phyloP scores from a whole-genome alignment of 2,329 filamentous ascomycete genomes.

The Gnomoniopsis sp. region DNA sequence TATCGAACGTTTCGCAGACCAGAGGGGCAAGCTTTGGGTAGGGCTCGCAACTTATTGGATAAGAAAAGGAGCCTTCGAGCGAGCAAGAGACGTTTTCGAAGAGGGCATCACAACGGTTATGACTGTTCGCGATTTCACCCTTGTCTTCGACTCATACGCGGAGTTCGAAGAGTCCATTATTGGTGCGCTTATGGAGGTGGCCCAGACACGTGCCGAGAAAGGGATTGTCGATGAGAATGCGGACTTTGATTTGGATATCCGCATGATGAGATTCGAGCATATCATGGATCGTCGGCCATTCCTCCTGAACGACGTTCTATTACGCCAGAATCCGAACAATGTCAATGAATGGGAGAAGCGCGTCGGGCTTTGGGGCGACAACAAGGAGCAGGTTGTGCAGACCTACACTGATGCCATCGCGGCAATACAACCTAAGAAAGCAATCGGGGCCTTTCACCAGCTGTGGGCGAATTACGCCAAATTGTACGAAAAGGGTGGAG shows the following conservation, averaged over 20 bases:
- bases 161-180: slow-evolving; percentile 98
- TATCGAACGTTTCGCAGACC: slow-evolving; percentile 85
- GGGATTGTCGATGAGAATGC: slow-evolving; percentile 75
- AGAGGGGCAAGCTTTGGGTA: slow-evolving; percentile 91
- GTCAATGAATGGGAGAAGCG: slow-evolving; percentile 97
- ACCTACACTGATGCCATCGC: slow-evolving; percentile 95
- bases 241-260: slow-evolving; percentile 91
- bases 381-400: slow-evolving; percentile 84
- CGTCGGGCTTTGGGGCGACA: slow-evolving; percentile 92
- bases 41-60: slow-evolving; percentile 97
- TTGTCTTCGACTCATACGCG: slow-evolving; percentile 93
- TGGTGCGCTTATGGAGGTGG: slow-evolving; percentile 83
- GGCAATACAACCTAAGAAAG: slow-evolving; percentile 90
- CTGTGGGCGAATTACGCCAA: slow-evolving; percentile 97
- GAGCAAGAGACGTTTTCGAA: slow-evolving; percentile 88
- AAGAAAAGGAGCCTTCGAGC: slow-evolving; percentile 86
- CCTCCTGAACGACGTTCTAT: slow-evolving; percentile 89
- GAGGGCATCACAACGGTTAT: slow-evolving; percentile 97
- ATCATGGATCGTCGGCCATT: slow-evolving; percentile 97
- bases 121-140: slow-evolving; percentile 95
- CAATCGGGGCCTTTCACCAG: slow-evolving; percentile 87
- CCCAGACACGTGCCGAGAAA: slow-evolving; percentile 74
- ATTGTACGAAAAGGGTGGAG: slow-evolving; percentile 87
- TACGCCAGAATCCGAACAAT: slow-evolving; percentile 94
- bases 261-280: slow-evolving; percentile 97